Evolutionary conservation across 2,329 filamentous ascomycete species (phyloP), one percentile per base, ranked within the genome.

Genomic region (Colletotrichum cuscutae): DNA sequence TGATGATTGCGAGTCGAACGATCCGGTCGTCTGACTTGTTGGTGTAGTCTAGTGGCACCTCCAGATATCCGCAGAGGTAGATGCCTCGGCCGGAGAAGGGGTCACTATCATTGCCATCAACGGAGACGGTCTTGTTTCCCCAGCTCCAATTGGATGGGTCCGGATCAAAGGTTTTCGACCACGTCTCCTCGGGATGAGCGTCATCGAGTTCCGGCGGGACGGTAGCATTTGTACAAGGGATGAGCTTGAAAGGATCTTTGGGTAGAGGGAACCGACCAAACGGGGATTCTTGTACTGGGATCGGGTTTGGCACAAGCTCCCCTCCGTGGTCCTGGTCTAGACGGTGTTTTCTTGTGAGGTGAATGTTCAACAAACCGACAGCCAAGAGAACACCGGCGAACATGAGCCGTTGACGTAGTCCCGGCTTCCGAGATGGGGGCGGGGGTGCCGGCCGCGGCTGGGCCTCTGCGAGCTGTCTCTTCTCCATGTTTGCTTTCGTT

Each of bases 21-120:
- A 87, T 85, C 54, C 86, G 84, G 1, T 62, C 11, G 60, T 87
- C 85, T 1, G 84, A 82, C 28, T 78, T 62, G 76, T 87, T 87
- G 59, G 81, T 84, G 76, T 86, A 86, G 77, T 88, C 85, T 4
- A 87, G 80, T 1, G 86, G 86, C 5, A 86, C 84, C 30, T 87
- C 84, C 9, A 87, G 79, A 69, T 84, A 87, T 15, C 85, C 86
- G 68, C 86, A 87, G 7, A 87, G 79, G 74, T 83, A 87, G 67
- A 87, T 83, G 9, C 85, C 85, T 11, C 84, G 82, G 11, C 80
- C 83, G 1, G 77, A 75, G 64, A 83, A 84, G 2, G 79, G 79
- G 56, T 83, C 81, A 22, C 42, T n/a, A n/a, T 76, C 65, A 4
- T 64, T 54, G 12, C 68, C 65, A 13, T 65, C 32, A 19, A 57